Evolutionary conservation across 73 alveolate species (phyloP), one percentile per base, ranked within the genome.

Genomic region (Breviolum minutum): DNA sequence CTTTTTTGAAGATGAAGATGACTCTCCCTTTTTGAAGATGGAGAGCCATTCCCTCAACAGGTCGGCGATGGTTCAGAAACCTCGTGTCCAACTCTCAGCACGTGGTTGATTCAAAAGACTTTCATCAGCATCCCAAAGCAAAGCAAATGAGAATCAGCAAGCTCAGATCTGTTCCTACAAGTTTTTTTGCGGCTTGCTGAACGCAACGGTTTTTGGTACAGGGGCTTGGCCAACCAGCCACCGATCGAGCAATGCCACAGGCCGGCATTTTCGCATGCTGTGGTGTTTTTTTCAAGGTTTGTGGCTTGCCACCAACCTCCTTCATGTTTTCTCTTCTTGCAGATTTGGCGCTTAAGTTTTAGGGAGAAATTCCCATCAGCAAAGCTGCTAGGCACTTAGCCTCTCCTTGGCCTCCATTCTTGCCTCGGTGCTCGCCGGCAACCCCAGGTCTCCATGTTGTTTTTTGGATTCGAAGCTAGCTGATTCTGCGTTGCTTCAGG

Each of bases 161-260:
- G 54, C 54, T 3, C 54, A 0, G 54, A 40, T 40, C 54, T 40
- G 3, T 40, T 40, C 3, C 54, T 40, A 40, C 54, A 0, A 40
- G 54, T 40, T 40, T 40, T 2, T 11, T 12, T 12, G 87, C n/a
- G 63, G 64, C 2, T 32, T 13, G 68, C 27, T 30, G 2, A n/a
- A n/a, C 26, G 6, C 7, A 26, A 40, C 11, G 29, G 82, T 54
- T 24, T 17, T 24, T 17, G 30, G 86, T 8, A 14, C 90, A 81
- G 90, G 90, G 90, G 40, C 68, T 32, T 32, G 90, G 90, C 90
- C 90, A 81, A 54, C 90, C 90, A 54, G 90, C 66, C 4, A 81
- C 90, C 7, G 90, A 81, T 69, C 66, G 90, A 32, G 90, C 90
- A 16, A 81, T 81, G 90, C 90, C 90, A 54, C 90, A 81, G 90